Evolutionary conservation across 2,329 filamentous ascomycete genomes (phyloP).

Genomic region (Sporothrix luriei): DNA sequence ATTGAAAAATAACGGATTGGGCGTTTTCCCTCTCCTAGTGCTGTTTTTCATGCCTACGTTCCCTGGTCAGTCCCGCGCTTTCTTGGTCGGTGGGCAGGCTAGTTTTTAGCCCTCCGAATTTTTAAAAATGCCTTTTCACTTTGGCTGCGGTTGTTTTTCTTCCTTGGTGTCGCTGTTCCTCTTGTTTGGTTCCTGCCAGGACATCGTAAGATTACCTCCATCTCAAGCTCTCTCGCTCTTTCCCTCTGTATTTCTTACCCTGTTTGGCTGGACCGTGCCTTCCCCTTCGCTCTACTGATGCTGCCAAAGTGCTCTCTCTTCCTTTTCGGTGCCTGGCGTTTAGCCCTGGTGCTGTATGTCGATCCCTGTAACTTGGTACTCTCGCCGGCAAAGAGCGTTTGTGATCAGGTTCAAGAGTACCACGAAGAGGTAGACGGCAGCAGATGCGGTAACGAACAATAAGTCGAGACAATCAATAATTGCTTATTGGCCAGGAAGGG

Average conservation of each 20-base stretch:
- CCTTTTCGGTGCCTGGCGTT: background rate
- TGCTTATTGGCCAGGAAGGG: background rate
- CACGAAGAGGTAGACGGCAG: background rate
- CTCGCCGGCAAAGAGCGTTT: background rate
- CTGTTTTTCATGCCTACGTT: slow-evolving; percentile 12
- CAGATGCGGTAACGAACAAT: background rate
- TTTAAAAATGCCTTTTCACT: background rate
- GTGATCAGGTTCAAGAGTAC: background rate
- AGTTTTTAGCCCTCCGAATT: slow-evolving; percentile 4
- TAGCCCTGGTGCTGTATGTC: background rate
- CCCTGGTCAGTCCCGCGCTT: slow-evolving; percentile 6
- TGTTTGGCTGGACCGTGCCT: background rate
- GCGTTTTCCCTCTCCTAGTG: slow-evolving; percentile 21
- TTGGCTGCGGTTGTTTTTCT: background rate
- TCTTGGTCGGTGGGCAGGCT: background rate
- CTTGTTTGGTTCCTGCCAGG: background rate
- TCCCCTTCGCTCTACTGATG: background rate
- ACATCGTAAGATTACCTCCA: too few species aligned
- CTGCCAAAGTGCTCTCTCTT: background rate
- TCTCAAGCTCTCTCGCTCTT: background rate
- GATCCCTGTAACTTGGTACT: background rate
- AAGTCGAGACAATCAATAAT: background rate
- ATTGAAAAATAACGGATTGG: slow-evolving; percentile 20
- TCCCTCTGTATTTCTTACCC: background rate
- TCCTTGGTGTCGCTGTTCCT: background rate